Conservation (phyloP, 139 green algal species). For the Zygnema cylindricum region DNA sequence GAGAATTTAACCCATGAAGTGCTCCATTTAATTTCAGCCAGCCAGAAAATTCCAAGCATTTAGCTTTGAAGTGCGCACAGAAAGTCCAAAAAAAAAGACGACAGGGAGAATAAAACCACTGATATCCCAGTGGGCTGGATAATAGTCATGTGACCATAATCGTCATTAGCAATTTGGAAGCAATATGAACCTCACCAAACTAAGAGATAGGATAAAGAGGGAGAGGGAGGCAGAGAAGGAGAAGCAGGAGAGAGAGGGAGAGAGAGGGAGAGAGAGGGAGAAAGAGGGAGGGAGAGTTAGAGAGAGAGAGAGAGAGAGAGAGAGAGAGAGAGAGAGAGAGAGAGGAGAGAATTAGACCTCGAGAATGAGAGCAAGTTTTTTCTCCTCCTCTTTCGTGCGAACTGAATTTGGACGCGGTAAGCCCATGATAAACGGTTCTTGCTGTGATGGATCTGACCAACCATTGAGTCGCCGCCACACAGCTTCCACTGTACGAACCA, state of each 20-base stretch:
- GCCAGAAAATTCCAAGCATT: too few species aligned
- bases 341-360: neutral
- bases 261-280: conserved; percentile 12
- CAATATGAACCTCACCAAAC: neutral
- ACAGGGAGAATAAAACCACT: too few species aligned
- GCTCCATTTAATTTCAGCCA: too few species aligned
- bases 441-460: neutral
- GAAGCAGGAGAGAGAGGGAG: neutral
- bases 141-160: too few species aligned
- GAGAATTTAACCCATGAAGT: neutral
- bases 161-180: too few species aligned
- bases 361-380: conserved; percentile 44
- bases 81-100: too few species aligned
- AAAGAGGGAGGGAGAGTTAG: too few species aligned
- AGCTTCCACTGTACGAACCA: conserved; percentile 18
- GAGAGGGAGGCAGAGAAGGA: too few species aligned
- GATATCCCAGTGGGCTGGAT: too few species aligned
- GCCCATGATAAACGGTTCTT: neutral
- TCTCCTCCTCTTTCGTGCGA: conserved; percentile 30
- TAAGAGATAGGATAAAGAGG: neutral
- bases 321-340: neutral
- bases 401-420: conserved; percentile 25
- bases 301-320: neutral
- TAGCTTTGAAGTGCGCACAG: too few species aligned
- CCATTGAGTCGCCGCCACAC: conserved; percentile 49